Evolutionary conservation across 2,329 filamentous ascomycete species (phyloP).

Genomic region (Monilinia polystroma): DNA sequence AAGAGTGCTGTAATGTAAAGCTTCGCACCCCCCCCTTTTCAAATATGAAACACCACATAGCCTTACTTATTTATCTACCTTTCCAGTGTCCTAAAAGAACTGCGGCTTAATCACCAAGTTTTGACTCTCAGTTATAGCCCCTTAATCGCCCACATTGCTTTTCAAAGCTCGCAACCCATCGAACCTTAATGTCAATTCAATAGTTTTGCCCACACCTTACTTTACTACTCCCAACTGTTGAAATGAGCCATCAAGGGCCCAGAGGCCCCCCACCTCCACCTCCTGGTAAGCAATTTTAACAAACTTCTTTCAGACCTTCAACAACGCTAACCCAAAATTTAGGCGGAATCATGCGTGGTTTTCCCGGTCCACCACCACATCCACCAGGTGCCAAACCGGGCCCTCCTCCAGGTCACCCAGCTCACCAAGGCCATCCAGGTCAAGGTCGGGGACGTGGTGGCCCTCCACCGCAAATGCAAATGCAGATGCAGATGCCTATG

Average conservation of each 20-base stretch:
- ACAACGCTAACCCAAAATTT: background rate
- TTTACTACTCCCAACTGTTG: background rate
- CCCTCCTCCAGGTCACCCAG: background rate
- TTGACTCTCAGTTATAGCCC: constrained; percentile 18
- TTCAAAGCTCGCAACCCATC: background rate
- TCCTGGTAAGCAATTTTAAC: constrained; percentile 1
- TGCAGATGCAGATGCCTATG: constrained; percentile 15
- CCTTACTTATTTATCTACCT: background rate
- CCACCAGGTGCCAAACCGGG: background rate
- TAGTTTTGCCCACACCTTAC: background rate
- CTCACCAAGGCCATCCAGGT: background rate
- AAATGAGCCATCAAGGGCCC: constrained; percentile 7
- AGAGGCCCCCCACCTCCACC: constrained; percentile 1
- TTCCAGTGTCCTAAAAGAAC: background rate
- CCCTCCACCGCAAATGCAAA: constrained; percentile 18
- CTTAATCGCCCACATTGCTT: background rate
- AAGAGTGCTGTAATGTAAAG: background rate
- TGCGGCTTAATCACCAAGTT: background rate
- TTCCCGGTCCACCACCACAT: background rate
- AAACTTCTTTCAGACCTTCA: background rate
- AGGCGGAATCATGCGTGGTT: background rate
- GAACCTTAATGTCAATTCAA: background rate
- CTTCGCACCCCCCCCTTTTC: background rate
- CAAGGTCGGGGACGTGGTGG: background rate
- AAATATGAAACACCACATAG: background rate